These are phyloP conservation scores for Colletotrichum eremochloae DNA, from an alignment of 2,329 filamentous ascomycete genomes.

Conservation along the genomic window DNA sequence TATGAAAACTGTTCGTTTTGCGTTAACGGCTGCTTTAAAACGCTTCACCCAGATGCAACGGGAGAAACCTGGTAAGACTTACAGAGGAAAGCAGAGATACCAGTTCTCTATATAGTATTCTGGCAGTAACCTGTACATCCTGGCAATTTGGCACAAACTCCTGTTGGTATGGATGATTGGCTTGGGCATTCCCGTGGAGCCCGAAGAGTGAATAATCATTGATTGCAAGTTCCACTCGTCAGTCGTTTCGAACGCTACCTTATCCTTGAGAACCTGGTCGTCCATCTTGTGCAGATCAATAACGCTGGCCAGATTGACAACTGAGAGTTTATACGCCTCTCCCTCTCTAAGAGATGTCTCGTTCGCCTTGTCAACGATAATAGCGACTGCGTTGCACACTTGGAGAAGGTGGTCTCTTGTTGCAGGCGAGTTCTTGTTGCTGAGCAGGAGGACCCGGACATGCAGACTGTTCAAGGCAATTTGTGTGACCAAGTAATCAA, in stretches of 20 bases:
- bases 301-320: background rate
- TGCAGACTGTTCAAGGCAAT: slow-evolving; percentile 22
- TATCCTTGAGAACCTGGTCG: no score
- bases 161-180: slow-evolving; percentile 32
- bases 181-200: slow-evolving; percentile 31
- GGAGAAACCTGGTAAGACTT: background rate
- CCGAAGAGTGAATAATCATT: slow-evolving; percentile 37
- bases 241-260: background rate
- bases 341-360: slow-evolving; percentile 5
- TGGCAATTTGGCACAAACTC: slow-evolving; percentile 27
- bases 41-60: rapidly evolving
- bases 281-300: background rate
- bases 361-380: slow-evolving; percentile 23
- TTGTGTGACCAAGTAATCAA: slow-evolving; percentile 29
- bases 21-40: background rate
- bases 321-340: background rate
- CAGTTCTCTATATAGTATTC: slow-evolving; percentile 35
- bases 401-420: slow-evolving; percentile 23
- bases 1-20: slow-evolving; percentile 5
- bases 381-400: slow-evolving; percentile 11
- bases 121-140: slow-evolving; percentile 30
- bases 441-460: slow-evolving; percentile 18
- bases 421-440: slow-evolving; percentile 29
- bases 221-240: slow-evolving; percentile 35
- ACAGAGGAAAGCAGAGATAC: slow-evolving; percentile 37